Evolutionary conservation across 805 yeast genomes (phyloP).

Genomic region (Nakazawaea pomicola): DNA sequence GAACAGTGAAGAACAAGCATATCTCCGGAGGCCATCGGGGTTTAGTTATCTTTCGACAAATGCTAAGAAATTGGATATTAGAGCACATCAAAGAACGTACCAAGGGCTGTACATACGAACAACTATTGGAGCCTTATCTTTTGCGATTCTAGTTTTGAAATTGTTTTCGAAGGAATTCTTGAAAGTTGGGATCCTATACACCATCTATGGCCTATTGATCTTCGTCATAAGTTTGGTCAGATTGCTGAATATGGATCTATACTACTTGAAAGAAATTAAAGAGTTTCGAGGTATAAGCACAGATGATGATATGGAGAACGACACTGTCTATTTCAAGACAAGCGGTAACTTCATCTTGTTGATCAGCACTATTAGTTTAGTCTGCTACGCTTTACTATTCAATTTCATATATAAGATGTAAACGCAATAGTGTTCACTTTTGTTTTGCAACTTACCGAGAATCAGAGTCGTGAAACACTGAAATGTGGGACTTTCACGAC

Average conservation of each 20-base stretch:
- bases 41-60: slow-evolving; percentile 31
- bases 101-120: slow-evolving; percentile 81
- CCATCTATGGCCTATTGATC: slow-evolving; percentile 50
- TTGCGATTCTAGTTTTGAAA: slow-evolving; percentile 58
- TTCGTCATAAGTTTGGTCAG: slow-evolving; percentile 33
- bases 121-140: slow-evolving; percentile 62
- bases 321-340: slow-evolving; percentile 45
- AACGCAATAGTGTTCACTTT: too few species aligned
- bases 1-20: background rate
- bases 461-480: too few species aligned
- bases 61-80: slow-evolving; percentile 40
- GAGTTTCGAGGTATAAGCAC: slow-evolving; percentile 10
- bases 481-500: background rate
- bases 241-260: slow-evolving; percentile 26
- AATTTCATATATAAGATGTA: slow-evolving; percentile 10
- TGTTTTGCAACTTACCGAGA: too few species aligned
- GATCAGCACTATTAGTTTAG: slow-evolving; percentile 43
- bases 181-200: slow-evolving; percentile 62
- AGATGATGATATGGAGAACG: slow-evolving; percentile 28
- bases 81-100: slow-evolving; percentile 78
- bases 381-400: slow-evolving; percentile 46
- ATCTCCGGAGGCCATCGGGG: slow-evolving; percentile 26
- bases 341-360: slow-evolving; percentile 58
- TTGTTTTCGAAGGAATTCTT: slow-evolving; percentile 59
- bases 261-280: slow-evolving; percentile 18